These are phyloP conservation scores for Stenocarpella maydis DNA, from an alignment of 2,329 filamentous ascomycete species.

Conservation along the genomic window DNA sequence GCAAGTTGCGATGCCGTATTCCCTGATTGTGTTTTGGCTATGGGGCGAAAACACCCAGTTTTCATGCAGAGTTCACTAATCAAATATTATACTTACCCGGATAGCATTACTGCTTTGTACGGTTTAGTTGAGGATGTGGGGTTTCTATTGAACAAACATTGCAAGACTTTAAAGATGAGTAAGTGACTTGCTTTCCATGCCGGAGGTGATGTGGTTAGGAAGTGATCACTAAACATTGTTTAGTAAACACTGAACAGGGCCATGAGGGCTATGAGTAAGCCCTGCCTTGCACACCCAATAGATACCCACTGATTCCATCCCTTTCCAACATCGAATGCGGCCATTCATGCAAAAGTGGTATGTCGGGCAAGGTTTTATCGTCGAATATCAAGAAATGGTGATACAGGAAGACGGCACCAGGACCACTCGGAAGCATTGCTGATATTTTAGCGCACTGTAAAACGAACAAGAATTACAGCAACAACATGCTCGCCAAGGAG, in stretches of 20 bases:
- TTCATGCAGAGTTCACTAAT: not conserved
- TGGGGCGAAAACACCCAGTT: not conserved
- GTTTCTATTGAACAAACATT: not conserved
- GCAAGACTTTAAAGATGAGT: too few species aligned
- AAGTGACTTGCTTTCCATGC: not conserved
- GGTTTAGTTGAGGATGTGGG: not conserved
- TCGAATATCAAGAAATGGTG: not conserved
- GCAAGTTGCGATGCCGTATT: too few species aligned
- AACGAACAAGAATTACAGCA: not conserved
- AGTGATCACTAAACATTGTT: constrained; percentile 8
- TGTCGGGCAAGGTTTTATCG: not conserved
- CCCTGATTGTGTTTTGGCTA: not conserved
- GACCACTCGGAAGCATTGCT: not conserved
- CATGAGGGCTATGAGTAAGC: constrained; percentile 1
- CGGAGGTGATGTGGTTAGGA: not conserved
- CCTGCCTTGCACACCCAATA: not conserved
- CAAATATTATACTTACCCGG: not conserved
- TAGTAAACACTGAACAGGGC: not conserved
- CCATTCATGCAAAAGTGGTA: not conserved
- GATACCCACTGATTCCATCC: not conserved
- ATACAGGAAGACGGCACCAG: not conserved
- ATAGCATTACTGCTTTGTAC: not conserved
- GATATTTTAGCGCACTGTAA: not conserved
- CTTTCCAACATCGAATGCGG: not conserved
- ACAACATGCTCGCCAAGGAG: not conserved